Evolutionary conservation across 225 moss, liverwort and hornwort species (phyloP).

Genomic region (Takakia lepidozioides): DNA sequence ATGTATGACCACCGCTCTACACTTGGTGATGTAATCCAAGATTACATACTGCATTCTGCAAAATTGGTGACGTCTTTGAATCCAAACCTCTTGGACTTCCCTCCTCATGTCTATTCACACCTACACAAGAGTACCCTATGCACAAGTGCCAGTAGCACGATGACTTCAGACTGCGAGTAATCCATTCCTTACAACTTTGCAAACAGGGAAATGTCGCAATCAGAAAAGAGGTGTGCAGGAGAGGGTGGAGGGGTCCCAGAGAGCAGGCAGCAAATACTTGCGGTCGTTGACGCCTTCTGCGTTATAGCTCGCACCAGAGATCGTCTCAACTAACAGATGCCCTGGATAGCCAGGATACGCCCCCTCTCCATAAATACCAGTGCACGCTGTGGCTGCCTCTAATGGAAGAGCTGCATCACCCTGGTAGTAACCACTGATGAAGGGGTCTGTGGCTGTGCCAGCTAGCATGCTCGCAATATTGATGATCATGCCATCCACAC

Average conservation of each 20-base stretch:
- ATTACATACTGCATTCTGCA: too few species aligned
- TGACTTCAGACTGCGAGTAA: too few species aligned
- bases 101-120: too few species aligned
- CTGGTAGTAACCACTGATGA: constrained; percentile 64
- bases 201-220: too few species aligned
- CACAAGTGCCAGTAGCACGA: too few species aligned
- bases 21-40: too few species aligned
- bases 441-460: constrained; percentile 68
- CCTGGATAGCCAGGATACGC: constrained; percentile 66
- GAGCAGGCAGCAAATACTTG: constrained; percentile 59
- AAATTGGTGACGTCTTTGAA: too few species aligned
- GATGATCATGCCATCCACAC: constrained; percentile 76
- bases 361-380: constrained; percentile 57
- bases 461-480: constrained; percentile 64
- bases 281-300: constrained; percentile 40
- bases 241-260: constrained; percentile 61
- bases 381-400: constrained; percentile 66
- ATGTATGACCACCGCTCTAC: too few species aligned
- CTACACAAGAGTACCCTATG: too few species aligned
- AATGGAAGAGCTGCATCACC: constrained; percentile 47
- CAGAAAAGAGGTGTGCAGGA: constrained; percentile 38
- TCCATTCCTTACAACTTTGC: too few species aligned
- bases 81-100: too few species aligned
- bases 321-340: constrained; percentile 19
- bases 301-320: constrained; percentile 65